These are phyloP conservation scores for Metarhizium album DNA, from an alignment of 2,329 filamentous ascomycete species.

Conservation along the genomic window DNA sequence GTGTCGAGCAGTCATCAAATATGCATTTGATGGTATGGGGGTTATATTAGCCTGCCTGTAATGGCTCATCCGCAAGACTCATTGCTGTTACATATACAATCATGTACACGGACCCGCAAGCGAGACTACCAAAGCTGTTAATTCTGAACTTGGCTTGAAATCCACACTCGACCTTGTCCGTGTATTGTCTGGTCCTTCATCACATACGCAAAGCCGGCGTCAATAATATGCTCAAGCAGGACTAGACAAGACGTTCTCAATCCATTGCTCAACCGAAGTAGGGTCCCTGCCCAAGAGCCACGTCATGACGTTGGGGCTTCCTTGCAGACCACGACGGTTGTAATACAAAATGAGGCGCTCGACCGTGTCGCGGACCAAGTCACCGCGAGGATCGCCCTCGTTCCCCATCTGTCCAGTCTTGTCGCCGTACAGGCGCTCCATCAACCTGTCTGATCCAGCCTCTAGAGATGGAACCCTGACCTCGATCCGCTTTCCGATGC, in stretches of 20 bases:
- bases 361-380: background rate
- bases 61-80: too few relatives aligned
- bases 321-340: background rate
- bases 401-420: background rate
- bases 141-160: too few relatives aligned
- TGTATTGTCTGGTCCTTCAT: too few relatives aligned
- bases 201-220: too few relatives aligned
- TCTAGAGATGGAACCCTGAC: background rate
- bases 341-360: constrained; percentile 1
- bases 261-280: background rate
- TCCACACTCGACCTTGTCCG: too few relatives aligned
- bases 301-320: background rate
- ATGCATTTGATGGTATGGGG: too few relatives aligned
- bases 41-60: too few relatives aligned
- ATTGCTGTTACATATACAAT: too few relatives aligned
- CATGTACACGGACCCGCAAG: too few relatives aligned
- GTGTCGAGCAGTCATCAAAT: too few relatives aligned
- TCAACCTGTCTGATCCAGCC: background rate
- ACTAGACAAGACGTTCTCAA: background rate
- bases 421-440: background rate
- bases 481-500: background rate
- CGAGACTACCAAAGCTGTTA: too few relatives aligned
- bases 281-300: background rate
- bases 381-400: background rate
- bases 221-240: background rate